Evolutionary conservation across 116 monocot species (phyloP).

Genomic region (Posidonia oceanica): DNA sequence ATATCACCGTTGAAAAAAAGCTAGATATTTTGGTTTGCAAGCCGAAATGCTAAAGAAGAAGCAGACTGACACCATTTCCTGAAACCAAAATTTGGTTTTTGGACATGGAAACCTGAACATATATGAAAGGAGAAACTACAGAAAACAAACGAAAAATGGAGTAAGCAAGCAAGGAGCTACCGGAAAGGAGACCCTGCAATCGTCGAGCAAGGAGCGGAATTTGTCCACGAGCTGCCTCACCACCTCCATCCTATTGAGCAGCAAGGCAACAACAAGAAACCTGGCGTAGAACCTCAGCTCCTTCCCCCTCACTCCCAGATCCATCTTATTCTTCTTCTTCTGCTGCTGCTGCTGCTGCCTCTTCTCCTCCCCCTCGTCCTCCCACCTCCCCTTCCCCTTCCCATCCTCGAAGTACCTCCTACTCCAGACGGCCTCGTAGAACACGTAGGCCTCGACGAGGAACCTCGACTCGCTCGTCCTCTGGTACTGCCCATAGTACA

Average conservation of each 20-base stretch:
- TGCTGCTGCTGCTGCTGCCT: background rate
- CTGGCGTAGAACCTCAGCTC: slow-evolving; percentile 66
- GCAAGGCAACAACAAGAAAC: slow-evolving; percentile 50
- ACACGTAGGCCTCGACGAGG: slow-evolving; percentile 78
- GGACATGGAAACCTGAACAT: too few relatives aligned
- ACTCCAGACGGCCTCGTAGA: slow-evolving; percentile 87
- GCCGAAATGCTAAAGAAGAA: background rate
- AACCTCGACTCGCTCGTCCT: slow-evolving; percentile 82
- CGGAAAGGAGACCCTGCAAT: slow-evolving; percentile 48
- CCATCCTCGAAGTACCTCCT: slow-evolving; percentile 66
- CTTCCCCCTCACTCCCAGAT: slow-evolving; percentile 53
- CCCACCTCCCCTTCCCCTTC: background rate
- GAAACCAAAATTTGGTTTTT: too few relatives aligned
- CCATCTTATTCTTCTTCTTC: slow-evolving; percentile 8
- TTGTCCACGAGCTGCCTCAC: slow-evolving; percentile 38
- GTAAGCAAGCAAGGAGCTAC: slow-evolving; percentile 13
- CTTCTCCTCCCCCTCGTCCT: slow-evolving; percentile 23
- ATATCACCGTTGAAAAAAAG: background rate
- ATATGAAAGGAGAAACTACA: background rate
- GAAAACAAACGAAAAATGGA: background rate
- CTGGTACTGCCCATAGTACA: slow-evolving; percentile 86
- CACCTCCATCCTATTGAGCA: slow-evolving; percentile 43
- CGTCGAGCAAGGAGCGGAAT: slow-evolving; percentile 41
- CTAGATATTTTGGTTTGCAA: background rate
- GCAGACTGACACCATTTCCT: too few relatives aligned